Evolutionary conservation across 345 rosid genomes (phyloP), one percentile per base, ranked within the genome.

Genomic region (Citrus medica): DNA sequence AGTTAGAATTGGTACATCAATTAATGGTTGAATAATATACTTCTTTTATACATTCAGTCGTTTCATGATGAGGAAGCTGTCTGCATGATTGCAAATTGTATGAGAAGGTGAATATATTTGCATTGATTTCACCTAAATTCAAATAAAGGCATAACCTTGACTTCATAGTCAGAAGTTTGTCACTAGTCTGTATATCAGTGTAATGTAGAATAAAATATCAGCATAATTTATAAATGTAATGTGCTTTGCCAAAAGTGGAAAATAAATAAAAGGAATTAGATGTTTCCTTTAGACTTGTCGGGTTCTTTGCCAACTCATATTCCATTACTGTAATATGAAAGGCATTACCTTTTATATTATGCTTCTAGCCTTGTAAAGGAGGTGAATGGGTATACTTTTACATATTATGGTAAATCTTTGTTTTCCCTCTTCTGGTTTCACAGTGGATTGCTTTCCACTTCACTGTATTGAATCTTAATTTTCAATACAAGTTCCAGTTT

Each of bases 231-330:
- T 56, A 56, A 7, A 30, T 75, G 78, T 64, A 22, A 40, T 22
- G 61, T 65, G 17, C 21, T 9, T 22, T 65, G 17, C 22, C 24
- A 3, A 46, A 65, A 51, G 46, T 42, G 51, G 32, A 9, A 60
- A 76, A 5, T 35, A 76, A 76, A 76, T 76, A 33, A 53, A 75
- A 30, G 40, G 56, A 21, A 65, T 28, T 75, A 58, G 58, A 42
- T 37, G 13, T 51, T 24, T 76, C 58, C 35, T 13, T 42, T 19
- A 62, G 6, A 24, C 27, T 61, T 14, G 19, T 7, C n/a, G 76
- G 30, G 22, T 72, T 73, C 28, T 75, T 42, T 30, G 42, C 40
- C 71, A 64, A 64, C 30, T 75, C 21, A 32, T 64, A 64, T 16
- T 64, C 33, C 19, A 22, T 64, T 64, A 10, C 21, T 32, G 19